Conservation (phyloP, 1,284 basidiomycete species). For the Chalciporus sp. region DNA sequence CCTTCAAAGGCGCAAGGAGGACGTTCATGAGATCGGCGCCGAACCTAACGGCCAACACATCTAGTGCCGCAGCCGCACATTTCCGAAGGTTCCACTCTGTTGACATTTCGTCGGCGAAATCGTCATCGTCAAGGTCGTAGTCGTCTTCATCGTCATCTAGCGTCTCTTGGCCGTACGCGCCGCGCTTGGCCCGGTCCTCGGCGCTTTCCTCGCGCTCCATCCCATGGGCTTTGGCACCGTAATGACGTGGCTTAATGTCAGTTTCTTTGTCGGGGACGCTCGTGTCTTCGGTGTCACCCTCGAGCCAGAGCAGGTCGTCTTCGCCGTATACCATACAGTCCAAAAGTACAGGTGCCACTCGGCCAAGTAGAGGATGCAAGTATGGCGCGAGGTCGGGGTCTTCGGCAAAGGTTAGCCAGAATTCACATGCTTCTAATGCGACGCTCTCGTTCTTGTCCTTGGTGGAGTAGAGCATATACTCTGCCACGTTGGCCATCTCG, state of each 20-base stretch:
- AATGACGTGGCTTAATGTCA: conserved; percentile 96
- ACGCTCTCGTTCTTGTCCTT: conserved; percentile 96
- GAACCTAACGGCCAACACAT: conserved; percentile 95
- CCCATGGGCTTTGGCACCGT: conserved; percentile 83
- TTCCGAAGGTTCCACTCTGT: conserved; percentile 99
- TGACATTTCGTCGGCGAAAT: conserved; percentile 95
- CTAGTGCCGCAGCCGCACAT: conserved; percentile 96
- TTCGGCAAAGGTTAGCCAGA: conserved; percentile 99
- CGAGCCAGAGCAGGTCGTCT: conserved; percentile 93
- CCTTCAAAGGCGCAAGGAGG: conserved; percentile 87
- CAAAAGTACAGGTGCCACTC: conserved; percentile 91
- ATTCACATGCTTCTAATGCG: conserved; percentile 97
- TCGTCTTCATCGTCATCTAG: conserved; percentile 78
- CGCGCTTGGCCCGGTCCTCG: conserved; percentile 52
- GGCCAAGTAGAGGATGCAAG: conserved; percentile 82
- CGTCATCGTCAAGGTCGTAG: conserved; percentile 86
- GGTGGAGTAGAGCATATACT: conserved; percentile 99
- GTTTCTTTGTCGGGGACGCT: conserved; percentile 89
- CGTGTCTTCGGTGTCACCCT: conserved; percentile 90
- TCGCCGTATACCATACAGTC: conserved; percentile 98
- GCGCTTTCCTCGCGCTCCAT: conserved; percentile 72
- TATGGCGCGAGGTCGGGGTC: conserved; percentile 85
- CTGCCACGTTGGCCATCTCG: conserved; percentile 93
- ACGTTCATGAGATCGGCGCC: conserved; percentile 86
- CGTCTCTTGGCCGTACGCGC: conserved; percentile 74